phyloP scores from a whole-genome alignment of 2,329 filamentous ascomycete genomes.

The Alternaria solani region DNA sequence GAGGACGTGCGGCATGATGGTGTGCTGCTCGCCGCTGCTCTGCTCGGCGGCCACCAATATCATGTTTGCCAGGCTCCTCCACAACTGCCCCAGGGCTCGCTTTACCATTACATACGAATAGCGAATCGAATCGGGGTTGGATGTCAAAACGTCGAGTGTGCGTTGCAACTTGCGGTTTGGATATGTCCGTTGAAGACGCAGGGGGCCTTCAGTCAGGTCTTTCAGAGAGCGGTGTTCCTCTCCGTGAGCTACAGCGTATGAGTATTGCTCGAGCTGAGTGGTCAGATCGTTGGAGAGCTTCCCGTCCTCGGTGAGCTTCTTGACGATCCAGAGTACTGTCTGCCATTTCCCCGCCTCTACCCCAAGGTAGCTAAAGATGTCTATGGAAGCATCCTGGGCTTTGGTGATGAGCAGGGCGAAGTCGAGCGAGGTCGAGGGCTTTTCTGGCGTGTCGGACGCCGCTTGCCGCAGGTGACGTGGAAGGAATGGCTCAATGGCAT shows the following conservation, averaged over 20 bases:
- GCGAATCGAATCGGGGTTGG: constrained; percentile 37
- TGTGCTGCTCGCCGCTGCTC: constrained; percentile 22
- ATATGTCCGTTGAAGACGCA: constrained; percentile 26
- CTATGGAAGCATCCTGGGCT: constrained; percentile 42
- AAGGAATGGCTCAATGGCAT: constrained; percentile 48
- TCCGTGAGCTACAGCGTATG: constrained; percentile 29
- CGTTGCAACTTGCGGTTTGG: constrained; percentile 23
- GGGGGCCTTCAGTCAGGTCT: constrained; percentile 34
- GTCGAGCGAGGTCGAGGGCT: constrained; percentile 36
- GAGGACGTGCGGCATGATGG: constrained; percentile 55
- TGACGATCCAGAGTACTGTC: constrained; percentile 56
- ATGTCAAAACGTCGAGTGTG: constrained; percentile 37
- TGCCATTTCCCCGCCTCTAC: constrained; percentile 53
- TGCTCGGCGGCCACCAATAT: constrained; percentile 50
- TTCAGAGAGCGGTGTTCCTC: constrained; percentile 26
- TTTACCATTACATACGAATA: constrained; percentile 35
- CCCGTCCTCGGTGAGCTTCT: constrained; percentile 51
- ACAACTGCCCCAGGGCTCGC: constrained; percentile 55
- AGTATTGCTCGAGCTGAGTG: constrained; percentile 24
- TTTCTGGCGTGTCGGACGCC: constrained; percentile 14
- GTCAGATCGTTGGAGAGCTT: constrained; percentile 18
- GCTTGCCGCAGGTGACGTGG: constrained; percentile 43
- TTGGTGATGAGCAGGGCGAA: constrained; percentile 36
- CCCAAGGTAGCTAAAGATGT: constrained; percentile 53
- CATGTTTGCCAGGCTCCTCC: constrained; percentile 57